phyloP scores from a whole-genome alignment of 306 rosid genomes.

The Adenanthera pavonina region DNA sequence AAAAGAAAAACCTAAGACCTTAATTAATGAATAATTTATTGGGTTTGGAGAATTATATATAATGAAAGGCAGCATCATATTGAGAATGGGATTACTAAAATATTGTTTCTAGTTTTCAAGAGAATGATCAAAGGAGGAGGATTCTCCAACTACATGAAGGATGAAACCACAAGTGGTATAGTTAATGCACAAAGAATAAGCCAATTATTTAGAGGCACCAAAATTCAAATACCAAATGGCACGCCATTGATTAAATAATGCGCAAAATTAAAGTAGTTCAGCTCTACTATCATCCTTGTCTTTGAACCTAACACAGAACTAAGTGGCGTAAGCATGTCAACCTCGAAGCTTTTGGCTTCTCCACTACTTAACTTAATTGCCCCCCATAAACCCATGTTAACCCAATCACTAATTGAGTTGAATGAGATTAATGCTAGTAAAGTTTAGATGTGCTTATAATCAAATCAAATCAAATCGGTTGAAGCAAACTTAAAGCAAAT shows the following conservation, averaged over 20 bases:
- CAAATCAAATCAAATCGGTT: background rate
- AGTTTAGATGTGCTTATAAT: background rate
- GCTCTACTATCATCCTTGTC: conserved; percentile 12
- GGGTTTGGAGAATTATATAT: background rate
- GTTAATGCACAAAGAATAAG: conserved; percentile 6
- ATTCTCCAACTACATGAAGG: conserved; percentile 4
- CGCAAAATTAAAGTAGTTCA: background rate
- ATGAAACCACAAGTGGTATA: conserved; percentile 1
- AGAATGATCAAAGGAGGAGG: conserved; percentile 34
- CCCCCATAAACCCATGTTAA: background rate
- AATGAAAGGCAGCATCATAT: conserved; percentile 4
- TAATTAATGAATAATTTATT: background rate
- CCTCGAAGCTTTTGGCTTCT: conserved; percentile 1
- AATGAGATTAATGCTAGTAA: background rate
- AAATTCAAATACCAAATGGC: conserved; percentile 7
- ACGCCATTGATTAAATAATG: background rate
- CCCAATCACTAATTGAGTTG: background rate
- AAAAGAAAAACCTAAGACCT: background rate
- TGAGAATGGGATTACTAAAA: background rate
- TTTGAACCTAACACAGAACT: conserved; percentile 1
- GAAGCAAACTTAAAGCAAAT: background rate
- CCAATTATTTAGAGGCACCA: background rate
- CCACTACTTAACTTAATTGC: conserved; percentile 5
- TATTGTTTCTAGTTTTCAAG: background rate
- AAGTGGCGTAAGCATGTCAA: conserved; percentile 30